Base-by-base conservation (phyloP, 2,329 filamentous ascomycete species). In the Penicillium fuscoglaucum region DNA sequence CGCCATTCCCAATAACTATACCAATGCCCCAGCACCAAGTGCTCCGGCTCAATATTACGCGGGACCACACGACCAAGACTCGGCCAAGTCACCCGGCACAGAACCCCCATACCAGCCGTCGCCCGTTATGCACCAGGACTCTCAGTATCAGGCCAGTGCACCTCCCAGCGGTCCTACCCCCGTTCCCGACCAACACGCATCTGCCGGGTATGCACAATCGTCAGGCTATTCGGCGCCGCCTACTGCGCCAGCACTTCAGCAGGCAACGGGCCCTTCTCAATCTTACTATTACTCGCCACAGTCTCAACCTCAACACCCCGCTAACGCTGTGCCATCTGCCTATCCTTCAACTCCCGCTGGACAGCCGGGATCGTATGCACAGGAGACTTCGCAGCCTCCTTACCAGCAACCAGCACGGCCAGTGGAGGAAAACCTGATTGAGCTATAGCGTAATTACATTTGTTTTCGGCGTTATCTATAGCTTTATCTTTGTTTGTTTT, bases 401-500 rank as follows among this genome's bases (percentile, higher is more conserved):
- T 58, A 63, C 24, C 60, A 66, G 49, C 61, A 66, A 53, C 58
- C 61, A 19, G 13, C 61, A 33, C 63, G 46, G 15, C 61, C 66
- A 17, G 66, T 63, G 55, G 66, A 68, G 54, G 66, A 68, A 57
- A 68, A 65, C 45, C 49, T 68, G 55, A 68, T 68, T 61, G 66
- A 68, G 37, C 59, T 68, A 46, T 68, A 68, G 57, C 53, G 33
- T 60, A 55, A 21, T 55, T 58, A 48, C 47, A 61, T 58, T 43
- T 51, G n/a, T 33, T 29, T 31, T 50, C 6, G 31, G 49, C 43
- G 49, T 58, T 54, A 33, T 17, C 13, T 53, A 58, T 44, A 43
- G 54, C 54, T 37, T 49, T 54, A 17, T 52, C 29, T 44, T 54
- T 40, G 43, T 49, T 21, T 45, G 39, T 28, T 35, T 55, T 52